Conservation (phyloP, 495 filamentous ascomycete species). For the Aspergillus sparsus region DNA sequence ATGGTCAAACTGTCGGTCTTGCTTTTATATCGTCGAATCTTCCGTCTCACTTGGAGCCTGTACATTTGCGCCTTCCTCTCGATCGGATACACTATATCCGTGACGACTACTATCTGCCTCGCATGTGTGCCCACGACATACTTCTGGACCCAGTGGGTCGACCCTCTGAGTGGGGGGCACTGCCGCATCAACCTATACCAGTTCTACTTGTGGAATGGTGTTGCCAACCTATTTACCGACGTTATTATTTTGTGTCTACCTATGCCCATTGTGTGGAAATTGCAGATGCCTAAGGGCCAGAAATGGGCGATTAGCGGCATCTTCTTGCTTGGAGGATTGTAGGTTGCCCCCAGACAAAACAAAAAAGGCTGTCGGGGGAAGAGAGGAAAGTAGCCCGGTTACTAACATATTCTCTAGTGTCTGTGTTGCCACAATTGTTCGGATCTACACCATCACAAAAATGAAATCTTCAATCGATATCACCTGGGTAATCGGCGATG, state of each 20-base stretch:
- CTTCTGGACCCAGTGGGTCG: slow-evolving; percentile 22
- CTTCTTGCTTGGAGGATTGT: slow-evolving; percentile 40
- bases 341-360: slow-evolving; percentile 14
- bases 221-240: slow-evolving; percentile 35
- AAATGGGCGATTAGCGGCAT: slow-evolving; percentile 34
- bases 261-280: slow-evolving; percentile 35
- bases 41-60: slow-evolving; percentile 18
- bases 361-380: too few relatives aligned
- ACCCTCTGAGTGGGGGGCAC: slow-evolving; percentile 16
- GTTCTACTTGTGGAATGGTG: slow-evolving; percentile 22
- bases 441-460: slow-evolving; percentile 22
- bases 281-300: slow-evolving; percentile 34
- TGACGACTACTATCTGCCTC: slow-evolving; percentile 16
- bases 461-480: slow-evolving; percentile 22
- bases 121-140: slow-evolving; percentile 19
- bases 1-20: slow-evolving; percentile 28
- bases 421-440: slow-evolving; percentile 29
- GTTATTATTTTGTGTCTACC: slow-evolving; percentile 38
- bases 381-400: not conserved
- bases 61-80: slow-evolving; percentile 22
- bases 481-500: slow-evolving; percentile 26
- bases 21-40: slow-evolving; percentile 25
- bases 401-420: slow-evolving; percentile 24
- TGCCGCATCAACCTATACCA: slow-evolving; percentile 19
- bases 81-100: slow-evolving; percentile 17